Conservation (phyloP, 1,284 basidiomycete genomes). For the Mycena citricolor region DNA sequence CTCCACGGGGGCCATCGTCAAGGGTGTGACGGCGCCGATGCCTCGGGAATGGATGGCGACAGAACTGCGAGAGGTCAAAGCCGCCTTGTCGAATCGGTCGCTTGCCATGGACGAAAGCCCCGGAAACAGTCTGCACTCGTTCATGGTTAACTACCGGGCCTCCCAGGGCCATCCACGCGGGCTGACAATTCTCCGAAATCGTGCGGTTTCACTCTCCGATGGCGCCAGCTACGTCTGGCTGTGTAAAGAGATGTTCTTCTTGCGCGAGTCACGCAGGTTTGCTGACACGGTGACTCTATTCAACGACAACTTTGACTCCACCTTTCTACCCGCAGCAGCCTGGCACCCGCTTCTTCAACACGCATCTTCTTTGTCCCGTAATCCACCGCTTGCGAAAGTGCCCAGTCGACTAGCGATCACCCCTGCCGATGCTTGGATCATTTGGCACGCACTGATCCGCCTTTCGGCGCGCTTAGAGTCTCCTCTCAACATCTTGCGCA, state of each 20-base stretch:
- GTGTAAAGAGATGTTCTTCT: slow-evolving; percentile 19
- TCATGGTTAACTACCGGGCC: slow-evolving; percentile 18
- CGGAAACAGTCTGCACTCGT: slow-evolving; percentile 8
- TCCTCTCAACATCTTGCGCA: slow-evolving; percentile 4
- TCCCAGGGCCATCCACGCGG: slow-evolving; percentile 5
- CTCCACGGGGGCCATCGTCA: slow-evolving; percentile 11
- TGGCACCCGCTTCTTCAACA: not conserved
- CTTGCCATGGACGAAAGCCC: slow-evolving; percentile 2
- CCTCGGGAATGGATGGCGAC: slow-evolving; percentile 11
- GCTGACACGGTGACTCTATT: slow-evolving; percentile 16
- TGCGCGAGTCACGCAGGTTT: slow-evolving; percentile 9
- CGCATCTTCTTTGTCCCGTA: no score
- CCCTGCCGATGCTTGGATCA: slow-evolving; percentile 15
- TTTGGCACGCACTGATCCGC: slow-evolving; percentile 21
- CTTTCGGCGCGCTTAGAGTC: slow-evolving; percentile 1
- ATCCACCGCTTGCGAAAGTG: not conserved
- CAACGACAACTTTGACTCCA: slow-evolving; percentile 9
- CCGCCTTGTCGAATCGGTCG: slow-evolving; percentile 2
- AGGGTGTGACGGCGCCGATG: not conserved
- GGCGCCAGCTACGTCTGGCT: slow-evolving; percentile 15
- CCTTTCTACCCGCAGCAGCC: slow-evolving; percentile 7
- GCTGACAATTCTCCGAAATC: slow-evolving; percentile 7
- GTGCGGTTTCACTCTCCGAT: slow-evolving; percentile 14
- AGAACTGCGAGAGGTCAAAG: slow-evolving; percentile 10
- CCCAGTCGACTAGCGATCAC: slow-evolving; percentile 9